Conservation (phyloP, 306 rosid species). For the Hylodesmum podocarpum region DNA sequence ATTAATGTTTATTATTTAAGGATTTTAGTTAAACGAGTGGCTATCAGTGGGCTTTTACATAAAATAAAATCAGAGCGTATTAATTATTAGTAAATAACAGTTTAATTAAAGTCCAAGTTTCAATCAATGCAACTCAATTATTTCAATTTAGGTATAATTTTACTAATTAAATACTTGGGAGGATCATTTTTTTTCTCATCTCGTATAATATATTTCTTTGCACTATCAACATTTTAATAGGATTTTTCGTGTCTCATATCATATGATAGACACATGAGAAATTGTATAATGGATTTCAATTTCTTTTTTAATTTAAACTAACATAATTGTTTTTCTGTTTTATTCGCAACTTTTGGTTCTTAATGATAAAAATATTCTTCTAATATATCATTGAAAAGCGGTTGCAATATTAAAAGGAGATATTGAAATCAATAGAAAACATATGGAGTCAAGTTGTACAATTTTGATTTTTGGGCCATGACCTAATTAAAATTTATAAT, state of each 20-base stretch:
- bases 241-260: neutral
- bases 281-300: neutral
- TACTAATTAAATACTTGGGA: neutral
- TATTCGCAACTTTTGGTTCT: neutral
- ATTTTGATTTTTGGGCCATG: constrained; percentile 10
- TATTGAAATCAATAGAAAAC: neutral
- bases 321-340: neutral
- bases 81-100: neutral
- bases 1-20: neutral
- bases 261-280: neutral
- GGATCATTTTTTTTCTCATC: neutral
- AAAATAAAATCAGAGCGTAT: neutral
- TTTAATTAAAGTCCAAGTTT: neutral
- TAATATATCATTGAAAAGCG: neutral
- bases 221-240: neutral
- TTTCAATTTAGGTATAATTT: neutral
- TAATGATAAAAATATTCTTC: neutral
- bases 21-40: neutral
- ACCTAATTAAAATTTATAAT: neutral
- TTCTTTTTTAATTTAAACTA: neutral
- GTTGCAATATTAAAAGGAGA: neutral
- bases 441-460: neutral
- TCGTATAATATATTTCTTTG: neutral
- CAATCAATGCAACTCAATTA: neutral
- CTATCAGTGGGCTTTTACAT: neutral